Evolutionary conservation across 192 early-diverging fungal species (phyloP), one percentile per base, ranked within the genome.

Genomic region (Linnemannia schmuckeri): DNA sequence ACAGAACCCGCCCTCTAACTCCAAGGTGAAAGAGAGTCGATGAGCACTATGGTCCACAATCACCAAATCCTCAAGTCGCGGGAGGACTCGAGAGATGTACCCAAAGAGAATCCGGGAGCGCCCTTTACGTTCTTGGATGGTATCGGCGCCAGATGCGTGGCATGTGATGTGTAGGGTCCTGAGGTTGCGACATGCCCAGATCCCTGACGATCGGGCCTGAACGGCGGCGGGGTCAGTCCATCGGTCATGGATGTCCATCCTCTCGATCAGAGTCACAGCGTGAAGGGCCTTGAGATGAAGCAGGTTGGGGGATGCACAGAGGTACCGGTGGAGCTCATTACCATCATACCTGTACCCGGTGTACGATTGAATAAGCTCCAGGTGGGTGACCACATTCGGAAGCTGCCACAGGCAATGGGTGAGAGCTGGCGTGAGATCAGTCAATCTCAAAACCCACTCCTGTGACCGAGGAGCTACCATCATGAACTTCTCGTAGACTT

Each of bases 161-260:
- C n/a, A n/a, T 1, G 22, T 22, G 27, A 63, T 63, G 10, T 63
- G 61, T 6, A 63, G 27, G 8, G 61, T 63, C 61, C 61, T 63
- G 24, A 63, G 61, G 27, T 63, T 63, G 27, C 61, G 61, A 63
- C 61, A 63, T 6, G 61, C 61, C 61, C 61, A 63, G 10, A 63
- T 63, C 3, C 61, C 30, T 30, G 61, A 10, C 0, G 47, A 5
- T 17, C 1, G 15, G 47, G 61, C 1, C 2, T 33, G 10, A 1
- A 27, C 24, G 27, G 8, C 0, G 61, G 61, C 7, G 27, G 61
- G 61, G 9, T 33, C 12, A 30, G 61, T 63, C 61, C 61, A 63
- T 63, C 61, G 61, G 27, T 27, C 61, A 63, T 63, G 61, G 24
- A 63, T 63, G 27, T 63, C 61, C 61, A 63, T 33, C 61, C 61